Evolutionary conservation across 805 yeast species (phyloP).

Genomic region (Lipomyces oligophaga): DNA sequence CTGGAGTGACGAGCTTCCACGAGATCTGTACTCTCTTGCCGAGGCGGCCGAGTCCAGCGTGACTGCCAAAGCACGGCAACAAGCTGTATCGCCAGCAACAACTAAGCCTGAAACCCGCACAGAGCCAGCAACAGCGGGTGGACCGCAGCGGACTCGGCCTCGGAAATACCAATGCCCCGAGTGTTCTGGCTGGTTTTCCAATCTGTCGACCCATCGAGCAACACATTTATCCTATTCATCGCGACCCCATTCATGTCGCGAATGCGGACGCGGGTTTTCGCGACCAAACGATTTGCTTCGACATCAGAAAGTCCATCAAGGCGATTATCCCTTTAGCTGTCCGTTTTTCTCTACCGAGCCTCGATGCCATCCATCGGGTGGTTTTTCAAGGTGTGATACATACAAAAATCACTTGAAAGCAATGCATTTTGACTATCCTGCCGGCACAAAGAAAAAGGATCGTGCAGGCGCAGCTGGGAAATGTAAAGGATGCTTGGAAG

Average conservation of each 20-base stretch:
- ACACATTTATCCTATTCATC: constrained; percentile 68
- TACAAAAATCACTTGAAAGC: constrained; percentile 88
- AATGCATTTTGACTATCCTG: constrained; percentile 82
- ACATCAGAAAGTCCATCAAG: constrained; percentile 82
- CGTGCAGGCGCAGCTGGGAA: constrained; percentile 64
- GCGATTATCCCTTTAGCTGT: constrained; percentile 73
- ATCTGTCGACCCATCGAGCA: constrained; percentile 77
- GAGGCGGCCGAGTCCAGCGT: no score
- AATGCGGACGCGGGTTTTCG: constrained; percentile 81
- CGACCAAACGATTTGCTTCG: constrained; percentile 82
- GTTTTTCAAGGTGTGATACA: constrained; percentile 85
- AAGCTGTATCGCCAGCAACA: not conserved
- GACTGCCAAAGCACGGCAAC: constrained; percentile 3
- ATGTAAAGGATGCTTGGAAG: constrained; percentile 71
- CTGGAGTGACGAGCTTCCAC: no score
- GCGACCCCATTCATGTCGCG: constrained; percentile 73
- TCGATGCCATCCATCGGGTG: constrained; percentile 75
- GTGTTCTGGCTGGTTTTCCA: constrained; percentile 65
- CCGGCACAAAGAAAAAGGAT: constrained; percentile 76
- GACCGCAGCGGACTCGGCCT: constrained; percentile 14
- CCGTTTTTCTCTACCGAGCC: constrained; percentile 54
- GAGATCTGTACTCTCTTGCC: no score
- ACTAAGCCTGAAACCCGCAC: no score
- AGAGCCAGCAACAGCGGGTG: constrained; percentile 1
- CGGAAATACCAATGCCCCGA: constrained; percentile 70